A percentile compares a stretch with the other conserved stretches of the same genome.
Conservation (phyloP, 257 asterid genomes). For the Vinca minor region DNA sequence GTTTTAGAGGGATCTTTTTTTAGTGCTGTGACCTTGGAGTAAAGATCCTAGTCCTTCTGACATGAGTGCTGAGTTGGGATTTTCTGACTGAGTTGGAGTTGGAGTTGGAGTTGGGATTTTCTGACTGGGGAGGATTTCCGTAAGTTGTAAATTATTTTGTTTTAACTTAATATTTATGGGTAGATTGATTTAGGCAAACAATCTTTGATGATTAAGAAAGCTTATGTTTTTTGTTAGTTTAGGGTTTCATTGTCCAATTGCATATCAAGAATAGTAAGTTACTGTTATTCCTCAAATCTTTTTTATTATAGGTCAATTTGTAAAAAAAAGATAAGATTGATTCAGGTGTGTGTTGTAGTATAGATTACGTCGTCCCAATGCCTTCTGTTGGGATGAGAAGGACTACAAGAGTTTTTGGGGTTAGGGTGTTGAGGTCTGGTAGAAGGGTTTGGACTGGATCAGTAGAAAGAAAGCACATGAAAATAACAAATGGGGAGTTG, state of each 20-base stretch:
- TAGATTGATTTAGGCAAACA: not conserved
- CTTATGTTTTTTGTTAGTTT: not conserved
- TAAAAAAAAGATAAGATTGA: slow-evolving; percentile 17
- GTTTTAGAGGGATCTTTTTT: not conserved
- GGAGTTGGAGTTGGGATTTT: not conserved
- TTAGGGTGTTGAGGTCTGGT: slow-evolving; percentile 78
- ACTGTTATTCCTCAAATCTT: not conserved
- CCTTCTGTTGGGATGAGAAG: slow-evolving; percentile 89
- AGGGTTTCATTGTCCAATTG: not conserved
- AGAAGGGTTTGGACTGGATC: slow-evolving; percentile 52
- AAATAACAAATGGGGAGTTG: slow-evolving; percentile 27
- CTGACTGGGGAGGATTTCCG: too few species aligned
- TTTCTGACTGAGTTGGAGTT: too few species aligned
- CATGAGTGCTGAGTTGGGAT: too few species aligned
- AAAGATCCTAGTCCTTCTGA: too few species aligned
- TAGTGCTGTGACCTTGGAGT: not conserved
- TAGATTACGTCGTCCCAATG: slow-evolving; percentile 42
- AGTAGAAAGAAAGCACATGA: slow-evolving; percentile 22
- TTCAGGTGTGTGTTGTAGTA: slow-evolving; percentile 30
- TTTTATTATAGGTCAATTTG: not conserved
- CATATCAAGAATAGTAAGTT: not conserved
- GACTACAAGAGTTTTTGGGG: slow-evolving; percentile 69
- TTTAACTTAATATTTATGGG: not conserved
- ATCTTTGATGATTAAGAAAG: not conserved
- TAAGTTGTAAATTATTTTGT: not conserved